Percentiles rank a stretch among this genome's conserved stretches.
Conservation (phyloP, 2,329 filamentous ascomycete species). For the Sarocladium brachiariae region DNA sequence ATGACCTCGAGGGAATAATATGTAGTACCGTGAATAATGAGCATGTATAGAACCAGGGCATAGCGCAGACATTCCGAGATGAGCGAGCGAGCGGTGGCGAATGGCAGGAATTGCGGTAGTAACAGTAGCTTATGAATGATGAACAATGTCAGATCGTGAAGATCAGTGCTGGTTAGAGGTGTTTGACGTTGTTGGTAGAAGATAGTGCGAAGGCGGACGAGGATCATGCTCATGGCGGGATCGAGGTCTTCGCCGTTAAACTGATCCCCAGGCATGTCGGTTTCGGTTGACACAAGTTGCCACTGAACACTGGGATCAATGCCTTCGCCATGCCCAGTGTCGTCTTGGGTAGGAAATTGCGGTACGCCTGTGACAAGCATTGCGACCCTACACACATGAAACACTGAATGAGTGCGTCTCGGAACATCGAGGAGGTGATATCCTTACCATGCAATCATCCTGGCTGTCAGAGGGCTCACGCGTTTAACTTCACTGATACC, state of each 20-base stretch:
- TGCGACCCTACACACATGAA: slow-evolving; percentile 39
- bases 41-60: slow-evolving; percentile 42
- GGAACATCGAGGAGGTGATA: background rate
- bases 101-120: slow-evolving; percentile 11
- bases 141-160: slow-evolving; percentile 51
- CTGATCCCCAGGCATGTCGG: slow-evolving; percentile 7
- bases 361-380: slow-evolving; percentile 46
- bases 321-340: slow-evolving; percentile 39
- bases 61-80: slow-evolving; percentile 40
- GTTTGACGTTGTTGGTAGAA: slow-evolving; percentile 27
- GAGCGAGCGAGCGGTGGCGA: slow-evolving; percentile 12
- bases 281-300: slow-evolving; percentile 23
- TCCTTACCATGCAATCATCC: slow-evolving; percentile 47
- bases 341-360: slow-evolving; percentile 46
- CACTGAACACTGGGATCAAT: slow-evolving; percentile 43
- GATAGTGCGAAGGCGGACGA: slow-evolving; percentile 36
- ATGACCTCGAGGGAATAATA: slow-evolving; percentile 46
- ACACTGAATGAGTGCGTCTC: background rate
- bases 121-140: slow-evolving; percentile 43
- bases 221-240: slow-evolving; percentile 26
- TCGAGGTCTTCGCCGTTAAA: slow-evolving; percentile 19
- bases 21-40: slow-evolving; percentile 46
- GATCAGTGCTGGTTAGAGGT: slow-evolving; percentile 30
- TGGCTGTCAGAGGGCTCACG: slow-evolving; percentile 45
- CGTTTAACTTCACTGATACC: slow-evolving; percentile 41